A percentile compares a stretch with the other conserved stretches of the same genome.
These are phyloP conservation scores for Vanilla planifolia DNA, from an alignment of 106 monocot species.

Conservation along the genomic window DNA sequence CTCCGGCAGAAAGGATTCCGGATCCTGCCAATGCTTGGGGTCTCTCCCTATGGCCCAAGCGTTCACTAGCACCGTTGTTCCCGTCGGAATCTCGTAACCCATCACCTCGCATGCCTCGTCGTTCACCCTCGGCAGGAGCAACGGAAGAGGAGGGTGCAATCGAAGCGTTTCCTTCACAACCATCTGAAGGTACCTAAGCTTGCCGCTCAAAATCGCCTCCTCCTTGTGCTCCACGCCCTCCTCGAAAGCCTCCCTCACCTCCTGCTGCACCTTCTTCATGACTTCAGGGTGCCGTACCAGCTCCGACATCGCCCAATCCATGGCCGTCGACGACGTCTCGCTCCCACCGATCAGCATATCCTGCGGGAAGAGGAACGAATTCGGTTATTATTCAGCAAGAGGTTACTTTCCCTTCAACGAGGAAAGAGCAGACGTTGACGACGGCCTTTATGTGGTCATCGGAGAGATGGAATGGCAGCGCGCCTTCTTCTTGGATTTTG, in stretches of 20 bases:
- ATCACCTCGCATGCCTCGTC: slow-evolving; percentile 7
- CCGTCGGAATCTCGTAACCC: slow-evolving; percentile 17
- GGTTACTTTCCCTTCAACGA: too few species aligned
- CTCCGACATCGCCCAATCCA: too few species aligned
- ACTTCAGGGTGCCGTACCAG: too few species aligned
- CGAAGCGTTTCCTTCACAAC: slow-evolving; percentile 41
- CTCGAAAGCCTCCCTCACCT: too few species aligned
- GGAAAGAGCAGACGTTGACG: slow-evolving; percentile 3
- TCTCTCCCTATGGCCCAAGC: slow-evolving; percentile 35
- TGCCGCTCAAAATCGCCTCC: too few species aligned
- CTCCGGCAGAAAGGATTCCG: slow-evolving; percentile 27
- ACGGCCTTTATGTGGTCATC: slow-evolving; percentile 21
- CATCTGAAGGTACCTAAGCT: too few species aligned
- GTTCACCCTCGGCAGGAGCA: slow-evolving; percentile 8
- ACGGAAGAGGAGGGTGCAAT: slow-evolving; percentile 24
- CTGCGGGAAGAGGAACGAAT: slow-evolving; percentile 21
- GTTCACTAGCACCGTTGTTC: slow-evolving; percentile 17
- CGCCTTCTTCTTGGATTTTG: slow-evolving; percentile 14
- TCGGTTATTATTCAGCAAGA: slow-evolving; percentile 26
- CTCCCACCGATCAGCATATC: too few species aligned
- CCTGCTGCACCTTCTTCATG: too few species aligned
- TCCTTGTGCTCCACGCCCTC: too few species aligned
- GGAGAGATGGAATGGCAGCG: slow-evolving; percentile 2
- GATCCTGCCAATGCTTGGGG: slow-evolving; percentile 21
- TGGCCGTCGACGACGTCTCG: too few species aligned